These are phyloP conservation scores for Trichoderma koningiopsis DNA, from an alignment of 2,329 filamentous ascomycete species.

Conservation along the genomic window DNA sequence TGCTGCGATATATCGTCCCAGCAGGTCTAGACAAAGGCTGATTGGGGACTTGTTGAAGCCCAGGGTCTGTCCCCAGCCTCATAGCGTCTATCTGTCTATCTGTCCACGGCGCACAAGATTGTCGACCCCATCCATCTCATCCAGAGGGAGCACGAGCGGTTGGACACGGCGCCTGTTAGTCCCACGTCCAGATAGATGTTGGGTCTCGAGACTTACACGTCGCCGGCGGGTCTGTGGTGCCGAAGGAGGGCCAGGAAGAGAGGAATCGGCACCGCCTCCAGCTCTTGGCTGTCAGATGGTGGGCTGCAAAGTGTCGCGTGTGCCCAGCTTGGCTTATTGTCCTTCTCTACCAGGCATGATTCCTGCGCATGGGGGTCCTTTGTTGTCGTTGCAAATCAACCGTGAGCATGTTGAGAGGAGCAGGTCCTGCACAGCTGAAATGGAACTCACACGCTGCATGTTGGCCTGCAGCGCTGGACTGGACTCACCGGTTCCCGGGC, in stretches of 20 bases:
- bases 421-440: slow-evolving; percentile 2
- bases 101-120: neutral
- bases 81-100: neutral
- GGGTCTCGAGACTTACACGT: slow-evolving; percentile 7
- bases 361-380: neutral
- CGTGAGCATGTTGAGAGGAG: neutral
- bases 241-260: slow-evolving; percentile 1
- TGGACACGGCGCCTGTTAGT: slow-evolving; percentile 16
- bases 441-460: neutral
- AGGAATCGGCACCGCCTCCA: neutral
- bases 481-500: neutral
- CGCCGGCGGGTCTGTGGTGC: slow-evolving; percentile 17
- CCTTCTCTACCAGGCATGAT: neutral
- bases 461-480: neutral
- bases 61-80: neutral
- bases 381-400: neutral
- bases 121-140: neutral
- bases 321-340: neutral
- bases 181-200: slow-evolving; percentile 5
- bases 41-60: neutral
- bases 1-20: neutral
- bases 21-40: neutral
- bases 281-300: neutral
- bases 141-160: neutral
- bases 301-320: neutral